A percentile compares a stretch with the other conserved stretches of the same genome.
These are phyloP conservation scores for Phtheirospermum japonicum DNA, from an alignment of 257 asterid genomes.

Conservation along the genomic window DNA sequence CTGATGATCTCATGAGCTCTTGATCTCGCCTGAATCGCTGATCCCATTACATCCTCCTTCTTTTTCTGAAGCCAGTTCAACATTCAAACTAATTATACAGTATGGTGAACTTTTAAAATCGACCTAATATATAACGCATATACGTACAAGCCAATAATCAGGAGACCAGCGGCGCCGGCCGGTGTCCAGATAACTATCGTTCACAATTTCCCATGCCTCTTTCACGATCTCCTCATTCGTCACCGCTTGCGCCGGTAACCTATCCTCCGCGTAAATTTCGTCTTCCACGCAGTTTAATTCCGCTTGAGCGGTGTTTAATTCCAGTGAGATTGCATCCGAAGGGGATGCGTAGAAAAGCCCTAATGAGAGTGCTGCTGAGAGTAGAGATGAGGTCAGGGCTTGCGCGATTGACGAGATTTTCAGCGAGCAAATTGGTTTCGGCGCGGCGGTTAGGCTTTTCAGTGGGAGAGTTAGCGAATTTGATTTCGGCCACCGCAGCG, in stretches of 20 bases:
- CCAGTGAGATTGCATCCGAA: constrained; percentile 36
- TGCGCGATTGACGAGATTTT: constrained; percentile 27
- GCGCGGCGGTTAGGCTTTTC: neutral
- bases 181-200: constrained; percentile 71
- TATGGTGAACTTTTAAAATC: neutral
- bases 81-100: constrained; percentile 2
- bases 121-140: neutral
- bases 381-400: constrained; percentile 39
- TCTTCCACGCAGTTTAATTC: constrained; percentile 59
- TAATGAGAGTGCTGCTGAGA: constrained; percentile 57
- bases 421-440: constrained; percentile 18
- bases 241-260: constrained; percentile 32
- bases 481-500: constrained; percentile 17
- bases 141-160: constrained; percentile 68
- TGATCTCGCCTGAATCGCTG: constrained; percentile 66
- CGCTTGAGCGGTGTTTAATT: constrained; percentile 28
- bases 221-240: constrained; percentile 79
- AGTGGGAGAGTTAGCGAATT: neutral
- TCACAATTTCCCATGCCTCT: constrained; percentile 95
- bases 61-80: constrained; percentile 46
- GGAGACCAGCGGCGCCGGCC: constrained; percentile 75
- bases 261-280: constrained; percentile 34
- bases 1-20: constrained; percentile 81
- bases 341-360: constrained; percentile 58
- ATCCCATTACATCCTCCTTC: constrained; percentile 68